Conservation (phyloP, 1,284 basidiomycete species). For the Bjerkandera adusta region DNA sequence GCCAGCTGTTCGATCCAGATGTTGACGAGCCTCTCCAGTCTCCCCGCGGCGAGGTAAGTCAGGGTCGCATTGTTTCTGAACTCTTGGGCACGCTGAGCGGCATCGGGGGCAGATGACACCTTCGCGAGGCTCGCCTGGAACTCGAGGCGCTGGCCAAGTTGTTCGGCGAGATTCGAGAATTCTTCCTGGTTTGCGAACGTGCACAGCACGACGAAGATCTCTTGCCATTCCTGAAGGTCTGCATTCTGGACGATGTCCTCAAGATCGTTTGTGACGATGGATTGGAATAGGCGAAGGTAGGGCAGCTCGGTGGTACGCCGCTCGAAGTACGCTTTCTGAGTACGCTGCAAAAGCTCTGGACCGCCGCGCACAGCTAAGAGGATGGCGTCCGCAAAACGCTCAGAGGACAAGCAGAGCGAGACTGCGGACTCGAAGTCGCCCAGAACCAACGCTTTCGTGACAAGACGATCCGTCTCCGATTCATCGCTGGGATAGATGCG, state of each 20-base stretch:
- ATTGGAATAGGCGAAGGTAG: constrained; percentile 94
- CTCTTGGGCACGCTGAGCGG: constrained; percentile 44
- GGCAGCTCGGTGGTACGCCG: constrained; percentile 75
- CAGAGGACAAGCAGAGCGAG: constrained; percentile 85
- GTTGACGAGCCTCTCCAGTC: constrained; percentile 84
- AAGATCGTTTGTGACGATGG: constrained; percentile 91
- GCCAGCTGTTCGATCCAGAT: constrained; percentile 93
- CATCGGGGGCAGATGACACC: constrained; percentile 45
- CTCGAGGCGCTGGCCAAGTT: constrained; percentile 90
- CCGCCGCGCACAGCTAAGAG: constrained; percentile 92
- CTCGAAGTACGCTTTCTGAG: constrained; percentile 94
- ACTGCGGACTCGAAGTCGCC: constrained; percentile 96
- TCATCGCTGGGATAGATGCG: constrained; percentile 90
- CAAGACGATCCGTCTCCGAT: constrained; percentile 83
- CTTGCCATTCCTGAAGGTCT: constrained; percentile 93
- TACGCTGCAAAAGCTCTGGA: constrained; percentile 83
- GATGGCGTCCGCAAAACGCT: constrained; percentile 93
- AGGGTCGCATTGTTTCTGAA: constrained; percentile 89
- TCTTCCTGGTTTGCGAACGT: constrained; percentile 90
- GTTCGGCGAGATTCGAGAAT: constrained; percentile 85
- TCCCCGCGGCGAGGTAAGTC: constrained; percentile 89
- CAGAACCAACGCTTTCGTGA: constrained; percentile 92
- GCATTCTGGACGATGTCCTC: constrained; percentile 95
- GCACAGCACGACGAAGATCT: constrained; percentile 96
- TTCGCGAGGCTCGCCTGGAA: constrained; percentile 69